Evolutionary conservation across 371 early-diverging fungal genomes (phyloP).

Genomic region (Mucor racemosus): DNA sequence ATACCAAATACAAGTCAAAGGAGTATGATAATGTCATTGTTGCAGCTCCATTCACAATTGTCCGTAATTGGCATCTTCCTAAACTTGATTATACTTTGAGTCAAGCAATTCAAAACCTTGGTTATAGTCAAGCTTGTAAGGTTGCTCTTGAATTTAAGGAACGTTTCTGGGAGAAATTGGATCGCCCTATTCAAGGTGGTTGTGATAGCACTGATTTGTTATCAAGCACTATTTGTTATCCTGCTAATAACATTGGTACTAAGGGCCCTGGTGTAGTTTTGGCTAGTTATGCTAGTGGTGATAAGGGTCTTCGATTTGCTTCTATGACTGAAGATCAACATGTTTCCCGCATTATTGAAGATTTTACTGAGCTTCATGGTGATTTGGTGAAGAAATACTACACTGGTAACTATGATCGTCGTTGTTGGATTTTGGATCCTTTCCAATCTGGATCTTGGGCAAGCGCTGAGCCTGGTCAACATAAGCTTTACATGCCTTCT

Average conservation of each 20-base stretch:
- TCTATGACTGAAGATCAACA: conserved; percentile 44
- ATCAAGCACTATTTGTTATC: conserved; percentile 32
- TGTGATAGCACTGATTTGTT: conserved; percentile 36
- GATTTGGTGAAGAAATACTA: conserved; percentile 36
- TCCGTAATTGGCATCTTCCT: conserved; percentile 43
- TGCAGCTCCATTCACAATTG: conserved; percentile 34
- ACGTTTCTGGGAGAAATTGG: conserved; percentile 42
- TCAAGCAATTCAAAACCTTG: conserved; percentile 31
- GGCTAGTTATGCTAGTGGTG: conserved; percentile 36
- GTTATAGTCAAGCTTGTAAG: conserved; percentile 34
- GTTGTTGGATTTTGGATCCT: conserved; percentile 36
- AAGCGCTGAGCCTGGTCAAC: conserved; percentile 29
- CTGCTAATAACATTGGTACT: conserved; percentile 32
- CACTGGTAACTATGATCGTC: conserved; percentile 35
- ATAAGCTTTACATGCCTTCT: conserved; percentile 40
- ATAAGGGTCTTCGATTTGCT: conserved; percentile 29
- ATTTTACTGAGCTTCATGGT: conserved; percentile 41
- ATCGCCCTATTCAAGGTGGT: conserved; percentile 38
- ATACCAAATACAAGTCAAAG: conserved; percentile 27
- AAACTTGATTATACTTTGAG: conserved; percentile 32
- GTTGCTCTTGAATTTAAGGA: conserved; percentile 37
- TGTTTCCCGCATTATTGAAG: conserved; percentile 33
- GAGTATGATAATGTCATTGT: conserved; percentile 41
- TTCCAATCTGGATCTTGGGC: conserved; percentile 40
- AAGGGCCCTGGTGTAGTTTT: conserved; percentile 40